Base-by-base conservation (phyloP, 805 yeast genomes). In the Candida nitratophila region DNA sequence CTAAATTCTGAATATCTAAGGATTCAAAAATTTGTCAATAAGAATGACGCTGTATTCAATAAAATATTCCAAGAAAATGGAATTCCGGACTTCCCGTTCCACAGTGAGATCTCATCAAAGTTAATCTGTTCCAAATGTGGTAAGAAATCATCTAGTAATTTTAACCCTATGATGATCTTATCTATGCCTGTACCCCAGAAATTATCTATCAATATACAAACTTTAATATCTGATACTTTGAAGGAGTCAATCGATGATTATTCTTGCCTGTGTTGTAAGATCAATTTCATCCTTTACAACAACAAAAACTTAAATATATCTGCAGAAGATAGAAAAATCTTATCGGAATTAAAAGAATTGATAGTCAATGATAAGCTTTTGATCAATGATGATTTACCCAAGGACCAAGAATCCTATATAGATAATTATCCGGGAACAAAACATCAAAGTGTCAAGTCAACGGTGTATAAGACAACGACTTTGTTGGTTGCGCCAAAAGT, bases 161-260 rank as follows among this genome's bases (percentile, higher is more conserved):
- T 72, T 47, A 71, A 79, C 20, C 78, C 83, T 11, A 85, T 85
- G 62, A 66, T 79, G 48, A 86, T 90, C 51, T 63, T 83, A 31
- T 86, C 96, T 1, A 63, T 89, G 40, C 79, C 80, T 42, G 81
- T 87, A 0, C 98, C 97, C 0, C 83, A 75, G 47, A 60, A 61
- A 22, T 31, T 46, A 2, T 57, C 56, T 0, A 51, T 55, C 1
- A 45, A 52, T 11, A 59, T 90, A 34, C 71, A 70, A 2, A 72
- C 73, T 1, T 65, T 91, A 53, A 61, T 90, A 21, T 66, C 68
- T 31, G 70, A 73, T 12, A 75, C 74, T 50, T 79, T 80, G 50
- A 67, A 74, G 2, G 93, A 88, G 46, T 77, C 84, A 3, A 79
- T 82, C 39, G 86, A 83, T 35, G 88, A 81, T 17, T 95, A 87